Percentiles rank a stretch among this genome's conserved stretches.
phyloP scores from a whole-genome alignment of 2,329 filamentous ascomycete species.

The Coniochaeta sp. region DNA sequence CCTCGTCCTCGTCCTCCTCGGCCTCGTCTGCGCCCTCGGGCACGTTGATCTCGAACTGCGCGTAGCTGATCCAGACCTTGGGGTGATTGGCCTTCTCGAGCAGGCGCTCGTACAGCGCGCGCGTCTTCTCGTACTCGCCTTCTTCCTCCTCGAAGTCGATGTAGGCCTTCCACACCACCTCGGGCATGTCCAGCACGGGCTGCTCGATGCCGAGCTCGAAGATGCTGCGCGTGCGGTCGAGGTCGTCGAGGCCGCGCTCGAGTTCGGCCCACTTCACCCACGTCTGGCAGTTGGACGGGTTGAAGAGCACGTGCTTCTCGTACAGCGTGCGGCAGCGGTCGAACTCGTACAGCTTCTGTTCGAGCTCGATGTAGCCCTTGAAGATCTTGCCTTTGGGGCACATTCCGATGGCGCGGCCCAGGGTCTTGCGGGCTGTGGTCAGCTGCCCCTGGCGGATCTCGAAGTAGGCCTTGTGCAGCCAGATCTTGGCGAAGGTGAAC shows the following conservation, averaged over 20 bases:
- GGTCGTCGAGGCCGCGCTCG: slow-evolving; percentile 83
- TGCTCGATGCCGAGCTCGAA: slow-evolving; percentile 87
- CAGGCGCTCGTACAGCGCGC: slow-evolving; percentile 80
- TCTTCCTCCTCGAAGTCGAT: slow-evolving; percentile 98
- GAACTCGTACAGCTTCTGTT: slow-evolving; percentile 93
- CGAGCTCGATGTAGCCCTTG: slow-evolving; percentile 86
- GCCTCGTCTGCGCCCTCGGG: slow-evolving; percentile 59
- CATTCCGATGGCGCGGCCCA: slow-evolving; percentile 86
- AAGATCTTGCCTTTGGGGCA: slow-evolving; percentile 96
- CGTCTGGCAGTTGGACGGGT: slow-evolving; percentile 80
- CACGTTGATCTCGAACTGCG: slow-evolving; percentile 95
- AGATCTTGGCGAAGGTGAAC: slow-evolving; percentile 96
- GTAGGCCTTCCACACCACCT: slow-evolving; percentile 95
- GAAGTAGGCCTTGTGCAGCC: slow-evolving; percentile 89
- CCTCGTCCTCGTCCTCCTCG: slow-evolving; percentile 51
- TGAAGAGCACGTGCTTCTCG: slow-evolving; percentile 91
- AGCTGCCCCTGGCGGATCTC: slow-evolving; percentile 84
- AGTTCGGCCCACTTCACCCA: slow-evolving; percentile 97
- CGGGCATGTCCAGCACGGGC: slow-evolving; percentile 86
- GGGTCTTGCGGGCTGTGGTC: slow-evolving; percentile 72
- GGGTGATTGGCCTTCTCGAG: slow-evolving; percentile 95
- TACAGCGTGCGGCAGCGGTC: slow-evolving; percentile 83
- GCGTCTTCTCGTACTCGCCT: slow-evolving; percentile 78
- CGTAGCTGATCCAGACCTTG: slow-evolving; percentile 98
- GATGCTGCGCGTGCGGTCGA: slow-evolving; percentile 81